A percentile compares a stretch with the other conserved stretches of the same genome.
phyloP scores from a whole-genome alignment of 1,284 basidiomycete genomes.

The Moesziomyces sp. region DNA sequence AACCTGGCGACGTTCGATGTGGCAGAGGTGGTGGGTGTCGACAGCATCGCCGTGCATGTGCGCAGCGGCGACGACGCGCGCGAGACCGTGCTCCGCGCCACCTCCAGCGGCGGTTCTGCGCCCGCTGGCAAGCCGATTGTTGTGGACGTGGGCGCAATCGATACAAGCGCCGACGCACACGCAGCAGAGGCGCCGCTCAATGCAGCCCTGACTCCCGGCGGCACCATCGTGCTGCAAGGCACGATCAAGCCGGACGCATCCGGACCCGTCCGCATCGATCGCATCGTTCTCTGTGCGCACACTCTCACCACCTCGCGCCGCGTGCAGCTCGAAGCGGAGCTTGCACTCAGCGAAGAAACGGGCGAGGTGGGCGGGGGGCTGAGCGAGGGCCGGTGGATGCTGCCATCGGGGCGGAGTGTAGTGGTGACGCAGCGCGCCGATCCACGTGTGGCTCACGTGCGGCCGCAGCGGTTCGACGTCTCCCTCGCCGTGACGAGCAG shows the following conservation, averaged over 20 bases:
- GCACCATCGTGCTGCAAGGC: slow-evolving; percentile 10
- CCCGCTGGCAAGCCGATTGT: slow-evolving; percentile 2
- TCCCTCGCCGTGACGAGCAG: not conserved
- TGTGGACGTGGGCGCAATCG: slow-evolving; percentile 14
- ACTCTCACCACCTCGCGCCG: too few species aligned
- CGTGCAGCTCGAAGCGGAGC: too few species aligned
- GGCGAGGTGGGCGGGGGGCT: not conserved
- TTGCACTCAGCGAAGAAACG: too few species aligned
- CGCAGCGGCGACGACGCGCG: slow-evolving; percentile 4
- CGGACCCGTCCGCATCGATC: too few species aligned
- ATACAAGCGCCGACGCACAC: not conserved
- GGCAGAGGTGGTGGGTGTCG: slow-evolving; percentile 1
- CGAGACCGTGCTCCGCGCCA: slow-evolving; percentile 2
- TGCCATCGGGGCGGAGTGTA: slow-evolving; percentile 7
- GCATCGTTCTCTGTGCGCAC: too few species aligned
- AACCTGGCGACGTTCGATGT: slow-evolving; percentile 13
- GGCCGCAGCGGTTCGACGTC: slow-evolving; percentile 12
- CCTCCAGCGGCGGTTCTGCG: not conserved
- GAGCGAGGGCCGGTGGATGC: slow-evolving; percentile 6
- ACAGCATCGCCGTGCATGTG: slow-evolving; percentile 7
- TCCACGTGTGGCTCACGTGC: slow-evolving; percentile 7
- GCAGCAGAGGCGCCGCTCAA: not conserved
- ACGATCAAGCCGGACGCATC: too few species aligned
- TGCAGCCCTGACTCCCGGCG: not conserved
- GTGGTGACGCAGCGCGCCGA: slow-evolving; percentile 9